Conservation (phyloP, 805 yeast genomes). For the Groenewaldozyma salmanticensis region DNA sequence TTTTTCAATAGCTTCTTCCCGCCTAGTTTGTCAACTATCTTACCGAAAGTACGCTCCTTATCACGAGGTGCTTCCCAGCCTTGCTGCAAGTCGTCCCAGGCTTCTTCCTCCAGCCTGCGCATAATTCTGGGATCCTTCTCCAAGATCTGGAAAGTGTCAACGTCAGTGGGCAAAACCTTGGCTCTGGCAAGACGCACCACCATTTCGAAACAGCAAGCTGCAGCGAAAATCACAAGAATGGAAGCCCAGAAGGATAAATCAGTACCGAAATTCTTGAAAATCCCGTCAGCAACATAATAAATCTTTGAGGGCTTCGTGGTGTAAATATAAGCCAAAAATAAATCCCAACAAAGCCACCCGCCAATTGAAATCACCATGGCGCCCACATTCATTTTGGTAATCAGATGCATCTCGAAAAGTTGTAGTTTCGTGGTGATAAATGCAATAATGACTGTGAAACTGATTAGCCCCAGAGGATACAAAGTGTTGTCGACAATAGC, state of each 20-base stretch:
- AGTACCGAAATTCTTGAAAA: slow-evolving; percentile 60
- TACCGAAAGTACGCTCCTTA: slow-evolving; percentile 3
- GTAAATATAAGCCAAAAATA: slow-evolving; percentile 64
- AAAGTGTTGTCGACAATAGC: slow-evolving; percentile 65
- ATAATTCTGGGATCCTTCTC: slow-evolving; percentile 65
- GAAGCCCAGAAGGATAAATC: slow-evolving; percentile 88
- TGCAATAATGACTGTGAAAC: slow-evolving; percentile 62
- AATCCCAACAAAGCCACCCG: slow-evolving; percentile 84
- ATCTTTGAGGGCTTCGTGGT: slow-evolving; percentile 42
- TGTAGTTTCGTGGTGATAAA: slow-evolving; percentile 72
- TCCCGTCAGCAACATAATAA: slow-evolving; percentile 62
- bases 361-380: slow-evolving; percentile 62
- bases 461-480: slow-evolving; percentile 70
- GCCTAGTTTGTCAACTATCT: no score
- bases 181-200: slow-evolving; percentile 47
- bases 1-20: neutral
- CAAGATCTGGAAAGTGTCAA: slow-evolving; percentile 66
- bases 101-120: slow-evolving; percentile 58
- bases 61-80: slow-evolving; percentile 8
- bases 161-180: slow-evolving; percentile 56
- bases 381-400: slow-evolving; percentile 57
- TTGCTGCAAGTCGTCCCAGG: slow-evolving; percentile 50
- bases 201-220: slow-evolving; percentile 61
- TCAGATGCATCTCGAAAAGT: slow-evolving; percentile 64
- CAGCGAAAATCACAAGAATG: slow-evolving; percentile 42